Evolutionary conservation across 495 filamentous ascomycete genomes (phyloP), one percentile per base, ranked within the genome.

Genomic region (Tricharina praecox): DNA sequence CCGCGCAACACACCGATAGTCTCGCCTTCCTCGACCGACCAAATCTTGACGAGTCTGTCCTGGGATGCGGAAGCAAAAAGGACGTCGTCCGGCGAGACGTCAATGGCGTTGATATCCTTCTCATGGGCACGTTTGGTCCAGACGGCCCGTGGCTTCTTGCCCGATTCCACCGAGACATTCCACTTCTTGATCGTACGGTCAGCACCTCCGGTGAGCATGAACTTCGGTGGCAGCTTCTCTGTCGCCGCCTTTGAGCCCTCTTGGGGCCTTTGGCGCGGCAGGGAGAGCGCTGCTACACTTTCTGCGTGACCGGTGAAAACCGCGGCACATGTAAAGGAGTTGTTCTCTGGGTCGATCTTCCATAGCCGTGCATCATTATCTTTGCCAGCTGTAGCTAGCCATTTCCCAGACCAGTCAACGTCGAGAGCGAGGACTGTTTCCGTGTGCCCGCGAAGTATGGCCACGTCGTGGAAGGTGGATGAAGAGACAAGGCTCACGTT

Each of bases 31-130:
- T 88, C 80, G 8, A 77, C 68, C 13, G 83, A 82, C 83, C 86
- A 96, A 41, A 99, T 93, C 67, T 96, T 96, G 50, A 94, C 85
- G 0, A 85, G 92, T 45, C 82, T 79, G 63, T 99, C 90, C 63
- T 96, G 90, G 9, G 88, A 95, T 28, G 90, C 90, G 0, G 87
- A 93, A 10, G 92, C 90, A 62, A 96, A 94, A 0, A 93, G 63
- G 13, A 71, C 68, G 11, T 72, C 72, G 11, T 70, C 68, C 20
- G 77, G 72, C 53, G 79, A 81, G 26, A 87, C 69, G 47, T 90
- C 84, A 15, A 99, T 68, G 3, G 90, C 85, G 53, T 99, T 99
- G 67, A 99, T 99, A 53, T 99, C 90, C 55, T 96, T 99, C 49
- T 99, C 90, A 62, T 99, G 90, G 1, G 90, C 92, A 64, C 93